Evolutionary conservation across 2,329 filamentous ascomycete species (phyloP).

Genomic region (Pseudocercospora musae): DNA sequence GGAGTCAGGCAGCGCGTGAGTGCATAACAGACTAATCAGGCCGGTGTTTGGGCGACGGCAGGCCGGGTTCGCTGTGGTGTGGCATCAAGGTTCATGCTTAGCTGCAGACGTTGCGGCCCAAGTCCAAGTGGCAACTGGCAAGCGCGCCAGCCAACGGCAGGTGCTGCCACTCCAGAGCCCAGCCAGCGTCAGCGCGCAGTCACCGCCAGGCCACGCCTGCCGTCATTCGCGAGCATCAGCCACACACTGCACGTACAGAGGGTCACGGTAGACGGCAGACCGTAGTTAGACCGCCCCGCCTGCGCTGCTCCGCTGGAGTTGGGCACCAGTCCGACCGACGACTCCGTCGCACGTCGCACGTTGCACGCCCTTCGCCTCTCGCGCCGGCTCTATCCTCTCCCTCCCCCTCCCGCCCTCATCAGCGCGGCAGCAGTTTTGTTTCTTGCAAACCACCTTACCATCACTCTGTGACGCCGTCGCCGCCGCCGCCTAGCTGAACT

Average conservation of each 20-base stretch:
- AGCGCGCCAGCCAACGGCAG: slow-evolving; percentile 4
- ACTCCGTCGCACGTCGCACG: too few species aligned
- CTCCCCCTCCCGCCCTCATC: not conserved
- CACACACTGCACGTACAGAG: too few species aligned
- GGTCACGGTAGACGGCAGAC: too few species aligned
- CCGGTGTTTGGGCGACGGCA: slow-evolving; percentile 13
- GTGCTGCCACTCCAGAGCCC: not conserved
- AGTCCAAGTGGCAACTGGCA: too few species aligned
- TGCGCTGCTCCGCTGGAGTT: too few species aligned
- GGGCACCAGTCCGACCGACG: not conserved
- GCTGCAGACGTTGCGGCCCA: slow-evolving; percentile 14
- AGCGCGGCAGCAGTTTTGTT: not conserved
- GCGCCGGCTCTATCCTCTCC: not conserved
- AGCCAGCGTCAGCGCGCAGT: slow-evolving; percentile 8
- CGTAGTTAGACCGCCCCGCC: too few species aligned
- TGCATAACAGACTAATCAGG: too few species aligned
- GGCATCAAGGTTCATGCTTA: slow-evolving; percentile 14
- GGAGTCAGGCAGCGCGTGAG: slow-evolving; percentile 4
- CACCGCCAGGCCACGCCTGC: not conserved
- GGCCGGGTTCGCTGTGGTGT: slow-evolving; percentile 3
- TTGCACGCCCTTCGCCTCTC: too few species aligned
- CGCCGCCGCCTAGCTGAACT: slow-evolving; percentile 9
- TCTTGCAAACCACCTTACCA: too few species aligned
- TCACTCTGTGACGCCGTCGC: not conserved
- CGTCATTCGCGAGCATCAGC: not conserved